A percentile compares a stretch with the other conserved stretches of the same genome.
Evolutionary conservation across 805 yeast genomes (phyloP).

Genomic region (Cyberlindnera amylophila): DNA sequence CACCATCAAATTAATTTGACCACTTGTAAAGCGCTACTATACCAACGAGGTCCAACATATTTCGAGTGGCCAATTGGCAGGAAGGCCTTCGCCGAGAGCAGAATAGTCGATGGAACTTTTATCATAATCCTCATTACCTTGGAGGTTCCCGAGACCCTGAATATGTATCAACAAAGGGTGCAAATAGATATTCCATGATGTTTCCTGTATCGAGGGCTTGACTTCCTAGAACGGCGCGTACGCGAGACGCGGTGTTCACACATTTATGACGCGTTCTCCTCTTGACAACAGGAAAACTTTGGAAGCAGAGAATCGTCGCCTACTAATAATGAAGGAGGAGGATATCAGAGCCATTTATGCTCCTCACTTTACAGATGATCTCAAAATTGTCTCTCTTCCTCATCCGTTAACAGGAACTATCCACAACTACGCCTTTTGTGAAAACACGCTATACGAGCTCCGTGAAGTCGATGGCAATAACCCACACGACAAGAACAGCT

Average conservation of each 20-base stretch:
- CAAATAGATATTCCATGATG: too few relatives aligned
- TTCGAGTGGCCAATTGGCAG: too few relatives aligned
- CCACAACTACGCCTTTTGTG: constrained; percentile 15
- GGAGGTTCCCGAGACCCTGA: too few relatives aligned
- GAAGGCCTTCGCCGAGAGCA: too few relatives aligned
- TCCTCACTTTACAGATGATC: constrained; percentile 5
- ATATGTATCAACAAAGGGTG: too few relatives aligned
- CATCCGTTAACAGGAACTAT: constrained; percentile 17
- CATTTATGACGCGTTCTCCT: not conserved
- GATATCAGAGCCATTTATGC: constrained; percentile 16
- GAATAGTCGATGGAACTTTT: too few relatives aligned
- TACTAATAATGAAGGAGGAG: not conserved
- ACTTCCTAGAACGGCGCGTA: too few relatives aligned
- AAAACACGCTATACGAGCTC: constrained; percentile 35
- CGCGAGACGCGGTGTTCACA: not conserved
- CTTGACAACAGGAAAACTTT: not conserved
- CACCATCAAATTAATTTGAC: too few relatives aligned
- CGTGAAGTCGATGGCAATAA: constrained; percentile 37
- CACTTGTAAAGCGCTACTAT: too few relatives aligned
- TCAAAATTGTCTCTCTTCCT: constrained; percentile 16
- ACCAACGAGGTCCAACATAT: too few relatives aligned
- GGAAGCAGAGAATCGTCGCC: not conserved
- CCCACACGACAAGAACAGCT: constrained; percentile 30
- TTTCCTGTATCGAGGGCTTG: too few relatives aligned
- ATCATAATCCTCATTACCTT: too few relatives aligned